Evolutionary conservation across 1,139 yeast genomes (phyloP), one percentile per base, ranked within the genome.

Genomic region (Magnusiomyces ingens): DNA sequence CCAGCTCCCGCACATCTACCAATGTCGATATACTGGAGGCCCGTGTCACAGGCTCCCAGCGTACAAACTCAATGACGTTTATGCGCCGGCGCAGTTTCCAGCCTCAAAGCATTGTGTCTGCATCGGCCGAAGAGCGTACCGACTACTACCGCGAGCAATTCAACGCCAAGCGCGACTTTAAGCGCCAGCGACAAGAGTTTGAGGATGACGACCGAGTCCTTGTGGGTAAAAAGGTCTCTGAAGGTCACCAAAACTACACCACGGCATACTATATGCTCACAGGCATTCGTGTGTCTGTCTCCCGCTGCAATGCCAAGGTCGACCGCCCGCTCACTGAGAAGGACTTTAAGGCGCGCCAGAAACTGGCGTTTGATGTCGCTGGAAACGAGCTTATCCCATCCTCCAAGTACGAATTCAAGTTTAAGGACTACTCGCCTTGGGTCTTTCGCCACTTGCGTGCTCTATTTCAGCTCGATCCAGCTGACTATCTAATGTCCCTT

Each of bases 251-350:
- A 52, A 93, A 91, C 68, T 94, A 85, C 64, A 89, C 90, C 40
- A 84, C 93, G 75, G 99, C 98, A 0, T 94, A 93, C 68, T 90
- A 93, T 68, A 93, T 94, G 97, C 76, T 94, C 55, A 91, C 99
- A 0, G 99, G 99, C 12, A 93, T 94, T 51, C 77, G 99, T 56
- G 96, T 91, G 1, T 94, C 97, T 0, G 98, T 90, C 0, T 87
- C 96, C 11, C 75, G 96, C 55, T 86, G 95, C 63, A 73, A 72
- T 45, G 88, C 96, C 0, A 95, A 95, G 47, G 78, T 85, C 8
- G 87, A 89, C 79, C 80, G 84, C 55, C 84, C 85, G 41, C 72
- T 93, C 49, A 77, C 76, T 1, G 85, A 82, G 51, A 76, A 74
- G 13, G 96, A 91, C 67, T 93, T 91, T 67, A 73, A 71, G 40